Conservation (phyloP, 768 basidiomycete species). For the Suillus discolor region DNA sequence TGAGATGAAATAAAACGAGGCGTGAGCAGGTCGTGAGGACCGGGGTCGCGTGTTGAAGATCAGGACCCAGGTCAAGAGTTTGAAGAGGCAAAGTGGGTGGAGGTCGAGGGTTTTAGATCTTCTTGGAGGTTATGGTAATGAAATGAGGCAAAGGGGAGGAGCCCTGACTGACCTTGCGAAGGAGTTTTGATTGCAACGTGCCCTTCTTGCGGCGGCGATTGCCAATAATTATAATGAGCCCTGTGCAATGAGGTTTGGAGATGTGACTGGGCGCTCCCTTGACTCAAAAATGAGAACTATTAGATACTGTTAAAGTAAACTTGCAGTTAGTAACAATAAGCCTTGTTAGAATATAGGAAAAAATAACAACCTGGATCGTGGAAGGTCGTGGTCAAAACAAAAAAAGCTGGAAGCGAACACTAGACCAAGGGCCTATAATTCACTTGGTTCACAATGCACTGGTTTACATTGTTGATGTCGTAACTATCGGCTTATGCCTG, state of each 20-base stretch:
- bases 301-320: slow-evolving; percentile 16
- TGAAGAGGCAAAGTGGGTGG: slow-evolving; percentile 33
- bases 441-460: slow-evolving; percentile 23
- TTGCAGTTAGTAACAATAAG: slow-evolving; percentile 11
- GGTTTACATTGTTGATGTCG: slow-evolving; percentile 35
- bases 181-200: slow-evolving; percentile 83
- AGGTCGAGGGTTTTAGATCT: slow-evolving; percentile 39
- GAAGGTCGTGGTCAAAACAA: slow-evolving; percentile 22
- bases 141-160: slow-evolving; percentile 63
- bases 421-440: slow-evolving; percentile 1
- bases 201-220: slow-evolving; percentile 58
- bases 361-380: slow-evolving; percentile 11
- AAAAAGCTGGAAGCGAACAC: slow-evolving; percentile 7
- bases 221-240: slow-evolving; percentile 41
- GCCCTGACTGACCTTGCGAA: slow-evolving; percentile 42
- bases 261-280: slow-evolving; percentile 18
- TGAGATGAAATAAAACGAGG: slow-evolving; percentile 38
- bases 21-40: slow-evolving; percentile 62
- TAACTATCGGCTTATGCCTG: slow-evolving; percentile 24
- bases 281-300: slow-evolving; percentile 23
- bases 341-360: not conserved
- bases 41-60: slow-evolving; percentile 42
- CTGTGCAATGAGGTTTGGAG: slow-evolving; percentile 23
- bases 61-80: slow-evolving; percentile 29
- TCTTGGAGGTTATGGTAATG: slow-evolving; percentile 37